Base-by-base conservation (phyloP, 139 green algal species). In the Picochlorum sp. region DNA sequence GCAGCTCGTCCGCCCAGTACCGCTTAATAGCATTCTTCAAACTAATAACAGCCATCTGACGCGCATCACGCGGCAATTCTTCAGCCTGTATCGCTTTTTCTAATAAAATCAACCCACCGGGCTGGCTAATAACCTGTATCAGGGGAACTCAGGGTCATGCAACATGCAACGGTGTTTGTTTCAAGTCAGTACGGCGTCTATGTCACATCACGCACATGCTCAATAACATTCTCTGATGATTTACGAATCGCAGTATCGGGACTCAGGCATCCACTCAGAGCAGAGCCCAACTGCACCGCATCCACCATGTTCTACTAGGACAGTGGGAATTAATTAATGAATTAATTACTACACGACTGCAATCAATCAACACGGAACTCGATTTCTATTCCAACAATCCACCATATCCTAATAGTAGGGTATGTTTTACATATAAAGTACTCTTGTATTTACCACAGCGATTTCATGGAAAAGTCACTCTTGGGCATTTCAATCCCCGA, bases 11-110 rank as follows among this genome's bases (percentile, higher is more conserved):
- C 34, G 34, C 34, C 93, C 93, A 99, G 62, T 74, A 78, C 9
- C 76, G 68, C 46, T 83, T 86, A n/a, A 94, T 78, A 8, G 88
- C 46, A 73, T 97, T 95, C 57, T 99, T 99, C 71, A 99, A 92
- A 5, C 80, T 72, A 71, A 98, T 99, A 30, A 84, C 80, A 4
- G 90, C 94, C 32, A 90, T 77, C 69, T 96, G 93, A 9, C 90
- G 78, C 3, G 96, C 77, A 2, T 74, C 69, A 13, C 76, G 38
- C 32, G 95, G 87, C 21, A 94, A 32, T 0, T 66, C 62, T 11
- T 78, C 71, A 65, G 90, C 85, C 15, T 87, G 76, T 23, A 89
- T 82, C 21, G 96, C 76, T 3, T 84, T 81, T 69, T 98, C 76
- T 57, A 98, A 76, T 52, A 79, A 83, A 3, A 87, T 74, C 6